phyloP scores from a whole-genome alignment of 2,329 filamentous ascomycete genomes.

The Trichoderma asperellum region DNA sequence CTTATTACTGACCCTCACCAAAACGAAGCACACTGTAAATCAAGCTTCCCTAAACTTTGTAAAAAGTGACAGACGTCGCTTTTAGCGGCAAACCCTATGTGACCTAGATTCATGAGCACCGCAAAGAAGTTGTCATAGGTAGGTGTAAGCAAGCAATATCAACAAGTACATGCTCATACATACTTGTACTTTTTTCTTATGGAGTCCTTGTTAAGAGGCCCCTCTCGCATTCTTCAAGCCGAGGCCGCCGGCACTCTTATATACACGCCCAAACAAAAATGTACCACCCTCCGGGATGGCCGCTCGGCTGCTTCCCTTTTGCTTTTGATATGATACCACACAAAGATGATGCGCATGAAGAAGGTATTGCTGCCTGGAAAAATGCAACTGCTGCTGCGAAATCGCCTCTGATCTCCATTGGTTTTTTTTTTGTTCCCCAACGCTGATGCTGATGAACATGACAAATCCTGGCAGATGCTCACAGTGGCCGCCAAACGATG shows the following conservation, averaged over 20 bases:
- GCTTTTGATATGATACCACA: not conserved
- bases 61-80: conserved; percentile 17
- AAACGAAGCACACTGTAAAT: conserved; percentile 2
- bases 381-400: conserved; percentile 8
- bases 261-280: conserved; percentile 20
- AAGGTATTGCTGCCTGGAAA: conserved; percentile 1
- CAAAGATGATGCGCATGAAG: not conserved
- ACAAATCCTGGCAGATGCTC: conserved; percentile 8
- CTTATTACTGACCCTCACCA: not conserved
- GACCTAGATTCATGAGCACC: conserved; percentile 1
- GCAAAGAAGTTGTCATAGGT: not conserved
- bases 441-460: conserved; percentile 1
- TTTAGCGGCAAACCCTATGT: conserved; percentile 22
- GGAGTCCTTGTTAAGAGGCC: conserved; percentile 18
- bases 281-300: conserved; percentile 19
- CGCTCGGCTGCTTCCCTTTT: conserved; percentile 21
- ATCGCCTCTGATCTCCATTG: not conserved
- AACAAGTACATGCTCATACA: conserved; percentile 20
- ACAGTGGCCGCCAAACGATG: not conserved
- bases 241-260: conserved; percentile 23
- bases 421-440: conserved; percentile 1
- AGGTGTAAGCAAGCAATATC: conserved; percentile 24
- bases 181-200: conserved; percentile 15
- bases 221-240: conserved; percentile 6
- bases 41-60: conserved; percentile 16